A percentile compares a stretch with the other conserved stretches of the same genome.
phyloP scores from a whole-genome alignment of 768 basidiomycete genomes.

The Panellus pusillus region DNA sequence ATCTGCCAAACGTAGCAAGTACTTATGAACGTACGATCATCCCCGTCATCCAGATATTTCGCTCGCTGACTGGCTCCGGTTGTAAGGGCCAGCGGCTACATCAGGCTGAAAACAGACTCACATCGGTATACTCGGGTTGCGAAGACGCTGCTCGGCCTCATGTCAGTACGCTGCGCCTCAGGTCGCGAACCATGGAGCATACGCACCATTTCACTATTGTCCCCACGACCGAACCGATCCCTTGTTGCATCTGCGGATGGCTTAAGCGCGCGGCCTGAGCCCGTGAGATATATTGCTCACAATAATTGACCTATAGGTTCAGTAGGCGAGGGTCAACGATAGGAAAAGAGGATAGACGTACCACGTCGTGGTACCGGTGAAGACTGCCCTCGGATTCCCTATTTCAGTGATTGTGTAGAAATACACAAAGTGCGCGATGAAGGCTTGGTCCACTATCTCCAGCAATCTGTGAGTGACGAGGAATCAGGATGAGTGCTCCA shows the following conservation, averaged over 20 bases:
- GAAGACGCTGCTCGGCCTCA: conserved; percentile 42
- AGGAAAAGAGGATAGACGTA: conserved; percentile 26
- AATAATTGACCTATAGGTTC: conserved; percentile 48
- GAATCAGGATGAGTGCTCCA: neutral
- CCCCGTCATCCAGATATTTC: conserved; percentile 52
- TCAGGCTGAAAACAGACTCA: conserved; percentile 28
- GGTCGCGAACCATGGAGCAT: no score
- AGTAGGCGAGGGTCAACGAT: neutral
- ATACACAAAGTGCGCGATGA: conserved; percentile 59
- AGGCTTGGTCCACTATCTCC: conserved; percentile 52
- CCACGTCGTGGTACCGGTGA: conserved; percentile 44
- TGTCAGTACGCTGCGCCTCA: neutral
- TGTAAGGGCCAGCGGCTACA: neutral
- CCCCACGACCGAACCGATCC: conserved; percentile 45
- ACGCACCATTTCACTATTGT: conserved; percentile 49
- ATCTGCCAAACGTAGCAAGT: no score
- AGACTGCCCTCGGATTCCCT: conserved; percentile 35
- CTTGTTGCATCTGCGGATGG: conserved; percentile 43
- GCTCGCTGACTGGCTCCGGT: conserved; percentile 55
- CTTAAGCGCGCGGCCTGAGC: neutral
- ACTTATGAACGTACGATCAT: no score
- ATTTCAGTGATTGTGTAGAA: conserved; percentile 53
- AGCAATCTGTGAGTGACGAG: conserved; percentile 50
- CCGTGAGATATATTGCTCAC: conserved; percentile 33
- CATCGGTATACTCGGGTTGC: conserved; percentile 66